Base-by-base conservation (phyloP, 1,284 basidiomycete species). In the Microbotryum saponariae region DNA sequence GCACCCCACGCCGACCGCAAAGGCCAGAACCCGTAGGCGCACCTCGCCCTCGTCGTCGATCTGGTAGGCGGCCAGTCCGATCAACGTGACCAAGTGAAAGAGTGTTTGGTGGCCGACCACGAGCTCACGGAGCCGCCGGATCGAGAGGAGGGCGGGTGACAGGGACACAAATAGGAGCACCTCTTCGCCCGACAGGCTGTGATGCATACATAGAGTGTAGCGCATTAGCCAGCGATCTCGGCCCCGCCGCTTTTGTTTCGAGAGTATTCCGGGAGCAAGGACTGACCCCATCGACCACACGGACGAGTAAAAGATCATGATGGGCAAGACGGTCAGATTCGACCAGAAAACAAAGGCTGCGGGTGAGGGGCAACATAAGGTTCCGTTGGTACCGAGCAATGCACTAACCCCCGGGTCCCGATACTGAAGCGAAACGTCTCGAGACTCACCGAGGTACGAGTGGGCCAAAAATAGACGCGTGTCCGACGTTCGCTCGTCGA, bases 281-380 rank as follows among this genome's bases (percentile, higher is more conserved):
- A 49, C 37, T n/a, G 29, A 31, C 53, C 85, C 87, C 21, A 93
- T 83, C 71, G 89, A 82, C 90, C 89, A 93, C 8, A 93, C 85
- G 27, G 88, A 90, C 78, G 89, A 92, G 76, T 92, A 96, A 78
- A 94, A 96, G 7, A 96, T 81, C 46, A 87, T 86, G 0, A 88
- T 85, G 10, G 87, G 83, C 23, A 96, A 81, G 1, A 85, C 83
- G 1, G 91, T 93, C 71, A 89, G 83, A 48, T 89, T 80, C 0
- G 91, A 89, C 90, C 91, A 94, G 73, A 88, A 91, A 20, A 88
- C 80, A 68, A 87, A 89, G 1, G 87, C 90, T 91, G 56, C 7
- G 27, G 33, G 3, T 6, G 16, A 14, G 6, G 16, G 4, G 16
- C 5, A 12, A 16, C 6, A 7, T 2, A 58, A 10, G n/a, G 5